These are phyloP conservation scores for Barbarea vulgaris DNA, from an alignment of 345 rosid species.

Conservation along the genomic window DNA sequence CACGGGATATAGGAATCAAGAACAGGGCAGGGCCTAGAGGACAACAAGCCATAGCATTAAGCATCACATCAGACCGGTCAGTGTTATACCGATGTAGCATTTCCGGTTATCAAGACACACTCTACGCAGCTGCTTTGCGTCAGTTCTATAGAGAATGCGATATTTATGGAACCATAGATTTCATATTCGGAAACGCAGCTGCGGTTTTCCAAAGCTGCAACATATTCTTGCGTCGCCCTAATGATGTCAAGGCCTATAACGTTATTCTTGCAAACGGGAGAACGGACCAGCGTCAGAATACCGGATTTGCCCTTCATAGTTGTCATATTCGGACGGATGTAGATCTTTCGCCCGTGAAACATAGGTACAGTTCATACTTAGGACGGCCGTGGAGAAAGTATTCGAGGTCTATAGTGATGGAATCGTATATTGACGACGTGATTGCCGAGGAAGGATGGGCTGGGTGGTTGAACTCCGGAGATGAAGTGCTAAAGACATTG, in stretches of 20 bases:
- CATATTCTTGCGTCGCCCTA: constrained; percentile 51
- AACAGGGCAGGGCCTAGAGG: constrained; percentile 79
- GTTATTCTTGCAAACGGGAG: constrained; percentile 69
- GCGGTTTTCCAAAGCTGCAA: constrained; percentile 81
- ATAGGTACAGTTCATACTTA: constrained; percentile 47
- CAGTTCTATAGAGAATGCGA: constrained; percentile 87
- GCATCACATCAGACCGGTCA: constrained; percentile 62
- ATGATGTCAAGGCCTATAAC: constrained; percentile 26
- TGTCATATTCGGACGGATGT: constrained; percentile 49
- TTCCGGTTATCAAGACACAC: constrained; percentile 76
- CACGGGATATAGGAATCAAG: constrained; percentile 71
- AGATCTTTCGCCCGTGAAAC: constrained; percentile 45
- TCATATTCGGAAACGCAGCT: constrained; percentile 82
- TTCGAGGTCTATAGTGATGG: constrained; percentile 73
- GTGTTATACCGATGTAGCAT: constrained; percentile 77
- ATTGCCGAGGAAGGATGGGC: constrained; percentile 66
- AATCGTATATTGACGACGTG: constrained; percentile 56
- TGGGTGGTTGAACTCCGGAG: constrained; percentile 63
- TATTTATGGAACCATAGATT: constrained; percentile 74
- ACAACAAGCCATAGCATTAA: constrained; percentile 70
- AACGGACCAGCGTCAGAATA: constrained; percentile 65
- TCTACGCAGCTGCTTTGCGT: constrained; percentile 66
- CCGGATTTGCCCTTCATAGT: constrained; percentile 68
- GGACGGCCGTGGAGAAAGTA: constrained; percentile 85
- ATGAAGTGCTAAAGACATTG: constrained; percentile 67